Evolutionary conservation across 192 early-diverging fungal genomes (phyloP).

Genomic region (Backusella westeae): DNA sequence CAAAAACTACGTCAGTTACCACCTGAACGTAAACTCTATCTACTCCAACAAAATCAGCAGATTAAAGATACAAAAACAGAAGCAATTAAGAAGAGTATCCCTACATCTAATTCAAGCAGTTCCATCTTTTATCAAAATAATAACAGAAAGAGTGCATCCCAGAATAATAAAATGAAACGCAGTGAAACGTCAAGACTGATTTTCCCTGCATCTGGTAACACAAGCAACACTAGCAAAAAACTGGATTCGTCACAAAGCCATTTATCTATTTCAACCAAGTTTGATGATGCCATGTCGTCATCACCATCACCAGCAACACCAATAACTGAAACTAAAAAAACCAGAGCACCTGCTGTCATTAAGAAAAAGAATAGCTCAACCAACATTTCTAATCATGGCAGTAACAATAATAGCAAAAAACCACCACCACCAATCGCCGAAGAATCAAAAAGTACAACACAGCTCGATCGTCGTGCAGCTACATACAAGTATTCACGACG

Average conservation of each 20-base stretch:
- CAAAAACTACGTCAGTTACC: conserved; percentile 40
- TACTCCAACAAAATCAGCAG: conserved; percentile 43
- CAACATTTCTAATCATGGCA: not conserved
- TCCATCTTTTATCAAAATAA: conserved; percentile 11
- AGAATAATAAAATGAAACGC: conserved; percentile 12
- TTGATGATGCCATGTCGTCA: not conserved
- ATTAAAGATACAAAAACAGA: conserved; percentile 15
- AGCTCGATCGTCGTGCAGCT: conserved; percentile 13
- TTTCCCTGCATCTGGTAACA: not conserved
- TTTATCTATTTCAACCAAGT: not conserved
- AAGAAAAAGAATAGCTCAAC: not conserved
- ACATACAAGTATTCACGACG: conserved; percentile 22
- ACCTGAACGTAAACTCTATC: conserved; percentile 32
- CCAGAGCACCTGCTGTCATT: not conserved
- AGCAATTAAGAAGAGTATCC: not conserved
- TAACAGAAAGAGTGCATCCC: not conserved
- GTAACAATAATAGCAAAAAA: not conserved
- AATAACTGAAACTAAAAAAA: not conserved
- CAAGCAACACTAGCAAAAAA: not conserved
- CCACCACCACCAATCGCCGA: not conserved
- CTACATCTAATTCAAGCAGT: conserved; percentile 10
- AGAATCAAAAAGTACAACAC: not conserved
- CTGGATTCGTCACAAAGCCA: not conserved
- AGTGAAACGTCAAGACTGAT: conserved; percentile 10
- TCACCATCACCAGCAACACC: not conserved